Conservation (phyloP, 352 stramenopile species). For the Phytophthora lateralis region DNA sequence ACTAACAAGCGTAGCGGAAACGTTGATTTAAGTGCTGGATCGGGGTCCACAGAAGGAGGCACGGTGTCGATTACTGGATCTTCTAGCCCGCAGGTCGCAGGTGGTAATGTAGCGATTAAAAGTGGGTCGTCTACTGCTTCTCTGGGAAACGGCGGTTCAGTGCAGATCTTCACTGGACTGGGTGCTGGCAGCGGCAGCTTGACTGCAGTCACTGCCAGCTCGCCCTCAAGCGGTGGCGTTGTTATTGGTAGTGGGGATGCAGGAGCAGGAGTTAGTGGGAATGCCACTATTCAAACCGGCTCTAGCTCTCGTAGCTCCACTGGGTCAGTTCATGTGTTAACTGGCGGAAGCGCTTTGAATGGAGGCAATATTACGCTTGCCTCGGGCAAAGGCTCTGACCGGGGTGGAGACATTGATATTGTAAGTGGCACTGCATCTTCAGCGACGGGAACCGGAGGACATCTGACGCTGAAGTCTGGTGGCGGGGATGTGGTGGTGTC, state of each 20-base stretch:
- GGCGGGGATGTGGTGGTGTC: slow-evolving; percentile 33
- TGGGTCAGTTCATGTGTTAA: slow-evolving; percentile 25
- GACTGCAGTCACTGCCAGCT: slow-evolving; percentile 19
- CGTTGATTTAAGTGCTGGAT: slow-evolving; percentile 33
- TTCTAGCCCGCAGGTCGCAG: slow-evolving; percentile 15
- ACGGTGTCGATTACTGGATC: slow-evolving; percentile 33
- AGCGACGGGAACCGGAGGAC: slow-evolving; percentile 21
- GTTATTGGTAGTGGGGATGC: slow-evolving; percentile 31
- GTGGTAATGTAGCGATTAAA: slow-evolving; percentile 28
- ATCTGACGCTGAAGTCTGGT: slow-evolving; percentile 35
- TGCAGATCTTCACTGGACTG: slow-evolving; percentile 19
- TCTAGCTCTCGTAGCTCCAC: slow-evolving; percentile 26
- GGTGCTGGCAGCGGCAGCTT: slow-evolving; percentile 27
- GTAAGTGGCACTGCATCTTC: slow-evolving; percentile 22
- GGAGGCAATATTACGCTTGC: slow-evolving; percentile 26
- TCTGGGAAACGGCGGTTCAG: slow-evolving; percentile 19
- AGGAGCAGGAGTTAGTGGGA: slow-evolving; percentile 26
- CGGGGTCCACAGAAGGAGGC: slow-evolving; percentile 19
- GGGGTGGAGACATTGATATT: slow-evolving; percentile 35
- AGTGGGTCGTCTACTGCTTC: slow-evolving; percentile 26
- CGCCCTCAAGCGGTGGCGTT: slow-evolving; percentile 23
- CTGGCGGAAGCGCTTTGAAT: slow-evolving; percentile 18
- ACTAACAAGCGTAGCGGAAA: slow-evolving; percentile 26
- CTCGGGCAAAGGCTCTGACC: slow-evolving; percentile 18
- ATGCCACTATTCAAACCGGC: slow-evolving; percentile 34